Evolutionary conservation across 2,329 filamentous ascomycete genomes (phyloP).

Genomic region (Pseudohalonectria lignicola): DNA sequence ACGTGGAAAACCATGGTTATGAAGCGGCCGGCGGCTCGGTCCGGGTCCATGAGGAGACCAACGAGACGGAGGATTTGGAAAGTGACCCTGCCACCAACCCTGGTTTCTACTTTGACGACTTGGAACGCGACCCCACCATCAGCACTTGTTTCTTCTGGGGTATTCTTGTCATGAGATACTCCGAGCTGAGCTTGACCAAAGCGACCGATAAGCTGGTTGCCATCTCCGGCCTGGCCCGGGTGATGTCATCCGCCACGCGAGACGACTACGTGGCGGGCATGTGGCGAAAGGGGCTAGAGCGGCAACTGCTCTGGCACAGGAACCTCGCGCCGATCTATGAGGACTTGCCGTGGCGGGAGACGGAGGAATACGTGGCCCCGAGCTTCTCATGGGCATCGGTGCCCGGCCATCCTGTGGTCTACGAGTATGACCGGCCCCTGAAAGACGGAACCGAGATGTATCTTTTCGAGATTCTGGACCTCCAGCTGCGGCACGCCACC

Average conservation of each 20-base stretch:
- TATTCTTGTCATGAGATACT: neutral
- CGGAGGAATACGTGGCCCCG: neutral
- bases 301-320: neutral
- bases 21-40: neutral
- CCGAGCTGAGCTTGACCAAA: neutral
- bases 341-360: neutral
- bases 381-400: neutral
- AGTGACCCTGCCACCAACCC: neutral
- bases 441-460: no score
- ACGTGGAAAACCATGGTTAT: neutral
- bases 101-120: neutral
- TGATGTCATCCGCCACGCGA: neutral
- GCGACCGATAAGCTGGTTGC: neutral
- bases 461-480: no score
- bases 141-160: neutral
- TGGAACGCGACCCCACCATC: neutral
- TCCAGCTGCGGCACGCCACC: no score
- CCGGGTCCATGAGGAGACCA: neutral
- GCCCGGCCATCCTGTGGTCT: neutral
- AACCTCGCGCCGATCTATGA: neutral
- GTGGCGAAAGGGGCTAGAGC: neutral
- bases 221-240: neutral
- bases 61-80: neutral
- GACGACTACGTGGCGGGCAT: neutral
- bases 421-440: no score